Percentiles rank a stretch among this genome's conserved stretches.
Conservation (phyloP, 2,329 filamentous ascomycete genomes). For the Dendrostoma leiphaemia region DNA sequence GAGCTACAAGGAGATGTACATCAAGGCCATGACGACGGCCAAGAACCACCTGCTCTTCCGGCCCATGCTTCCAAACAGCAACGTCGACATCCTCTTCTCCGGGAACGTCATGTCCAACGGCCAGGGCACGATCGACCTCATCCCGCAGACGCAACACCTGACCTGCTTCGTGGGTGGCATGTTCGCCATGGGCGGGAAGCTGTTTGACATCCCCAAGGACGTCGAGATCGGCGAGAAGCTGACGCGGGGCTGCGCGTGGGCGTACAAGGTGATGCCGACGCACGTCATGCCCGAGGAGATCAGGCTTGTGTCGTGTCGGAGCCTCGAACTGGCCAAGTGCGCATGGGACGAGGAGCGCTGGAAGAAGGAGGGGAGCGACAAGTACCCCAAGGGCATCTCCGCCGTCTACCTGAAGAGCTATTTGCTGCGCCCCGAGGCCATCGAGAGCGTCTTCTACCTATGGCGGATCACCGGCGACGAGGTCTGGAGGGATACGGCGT, state of each 20-base stretch:
- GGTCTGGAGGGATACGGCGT: slow-evolving; percentile 42
- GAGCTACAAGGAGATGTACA: slow-evolving; percentile 65
- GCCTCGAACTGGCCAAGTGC: slow-evolving; percentile 41
- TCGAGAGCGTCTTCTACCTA: slow-evolving; percentile 51
- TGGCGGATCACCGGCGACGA: slow-evolving; percentile 48
- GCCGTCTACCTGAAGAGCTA: slow-evolving; percentile 45
- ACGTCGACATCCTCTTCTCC: slow-evolving; percentile 57
- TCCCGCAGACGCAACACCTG: slow-evolving; percentile 38
- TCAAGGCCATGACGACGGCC: slow-evolving; percentile 58
- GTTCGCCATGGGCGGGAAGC: slow-evolving; percentile 38
- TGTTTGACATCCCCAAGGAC: slow-evolving; percentile 34
- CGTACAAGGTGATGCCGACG: slow-evolving; percentile 46
- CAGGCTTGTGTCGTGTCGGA: slow-evolving; percentile 36
- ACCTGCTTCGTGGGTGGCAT: slow-evolving; percentile 43
- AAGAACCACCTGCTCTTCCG: slow-evolving; percentile 64
- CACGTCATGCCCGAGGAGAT: slow-evolving; percentile 54
- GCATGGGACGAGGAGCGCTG: slow-evolving; percentile 45
- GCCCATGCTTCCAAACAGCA: slow-evolving; percentile 60
- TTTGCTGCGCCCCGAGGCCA: slow-evolving; percentile 47
- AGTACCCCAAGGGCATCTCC: slow-evolving; percentile 55
- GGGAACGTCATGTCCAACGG: slow-evolving; percentile 36
- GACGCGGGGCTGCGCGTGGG: slow-evolving; percentile 54
- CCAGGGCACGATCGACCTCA: slow-evolving; percentile 26
- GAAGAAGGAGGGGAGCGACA: slow-evolving; percentile 30
- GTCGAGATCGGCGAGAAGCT: slow-evolving; percentile 46